Base-by-base conservation (phyloP, 2,329 filamentous ascomycete species). In the Pseudogymnoascus sp. region DNA sequence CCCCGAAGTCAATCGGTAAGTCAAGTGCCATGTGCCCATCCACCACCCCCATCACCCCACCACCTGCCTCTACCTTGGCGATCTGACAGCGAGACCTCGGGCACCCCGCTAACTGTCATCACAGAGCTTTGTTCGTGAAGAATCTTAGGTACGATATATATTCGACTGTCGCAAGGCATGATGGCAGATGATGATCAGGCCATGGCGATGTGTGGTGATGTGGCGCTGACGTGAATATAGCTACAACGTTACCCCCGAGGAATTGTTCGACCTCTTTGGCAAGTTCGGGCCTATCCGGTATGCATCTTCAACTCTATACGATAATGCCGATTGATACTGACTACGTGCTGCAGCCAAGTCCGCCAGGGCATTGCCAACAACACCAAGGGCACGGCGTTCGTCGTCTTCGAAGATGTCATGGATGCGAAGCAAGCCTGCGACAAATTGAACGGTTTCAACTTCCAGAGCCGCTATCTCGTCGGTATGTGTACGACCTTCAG, bases 371-470 rank as follows among this genome's bases (percentile, higher is more conserved):
- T 97, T 75, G 91, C 93, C 71, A 92, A 88, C 80, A 93, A 95
- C 77, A 97, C 95, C 73, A 99, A 97, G 79, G 95, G 95, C 76
- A 99, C 95, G 62, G 95, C 93, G 70, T 99, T 96, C 78, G 95
- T 99, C 72, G 95, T 99, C 79, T 99, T 97, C 83, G 95, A 97
- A 79, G 95, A 99, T 84, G 93, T 97, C 71, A 90, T 95, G 85
- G 95, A 99, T 83, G 93, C 95, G 70, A 99, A 99, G 82, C 88
- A 92, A 79, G 95, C 95, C 75, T 97, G 95, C 83, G 95, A 99
- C 83, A 97, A 97, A 82, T 84, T 99, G 77, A 99, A 99, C 83
- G 95, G 95, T 76, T 99, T 96, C 87, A 99, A 99, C 82, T 99
- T 99, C 78, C 95, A 99, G 82, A 96, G 93, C 80, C 90, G 95